Base-by-base conservation (phyloP, 2,329 filamentous ascomycete genomes). In the Alternaria gaisen region DNA sequence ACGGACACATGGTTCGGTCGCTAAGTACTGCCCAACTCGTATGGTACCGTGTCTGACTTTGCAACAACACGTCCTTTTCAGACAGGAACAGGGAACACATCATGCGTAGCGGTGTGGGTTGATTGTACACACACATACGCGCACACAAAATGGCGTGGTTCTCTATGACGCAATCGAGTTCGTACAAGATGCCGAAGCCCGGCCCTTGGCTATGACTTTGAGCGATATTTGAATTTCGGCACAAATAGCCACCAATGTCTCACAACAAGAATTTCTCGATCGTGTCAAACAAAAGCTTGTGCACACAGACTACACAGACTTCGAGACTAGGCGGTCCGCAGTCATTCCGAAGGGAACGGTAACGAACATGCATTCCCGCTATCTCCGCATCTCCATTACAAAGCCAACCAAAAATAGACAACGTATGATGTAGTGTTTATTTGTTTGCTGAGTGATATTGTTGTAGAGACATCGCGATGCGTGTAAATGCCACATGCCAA, bases 171-270 rank as follows among this genome's bases (percentile, higher is more conserved):
- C 32, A 20, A 50, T 20, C 3, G 7, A 14, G 20, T 50, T 20
- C 12, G 46, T 50, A 50, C 20, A 34, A 50, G 20, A 36, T 36
- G 32, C 46, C 46, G 46, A 34, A 16, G 46, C 34, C 46, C 32
- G 30, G 46, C 46, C 46, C 22, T 36, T 16, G 20, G n/a, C 46
- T 36, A 26, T 30, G 16, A 16, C 46, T 14, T 50, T 50, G 46
- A 50, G 46, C 46, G 30, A 24, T 50, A 50, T 50, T 50, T 26
- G 16, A 50, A 50, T n/a, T 36, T 11, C 46, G 46, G 30, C 46
- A 50, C 46, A 36, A 50, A 38, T 12, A 50, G 46, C 46, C 46
- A 38, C 46, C 46, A 50, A 50, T 50, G 46, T 32, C 46, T 24
- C 46, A 36, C 20, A 36, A 11, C 30, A 16, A 22, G 20, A 16